phyloP scores from a whole-genome alignment of 805 yeast genomes.

The Ascoidea asiatica region DNA sequence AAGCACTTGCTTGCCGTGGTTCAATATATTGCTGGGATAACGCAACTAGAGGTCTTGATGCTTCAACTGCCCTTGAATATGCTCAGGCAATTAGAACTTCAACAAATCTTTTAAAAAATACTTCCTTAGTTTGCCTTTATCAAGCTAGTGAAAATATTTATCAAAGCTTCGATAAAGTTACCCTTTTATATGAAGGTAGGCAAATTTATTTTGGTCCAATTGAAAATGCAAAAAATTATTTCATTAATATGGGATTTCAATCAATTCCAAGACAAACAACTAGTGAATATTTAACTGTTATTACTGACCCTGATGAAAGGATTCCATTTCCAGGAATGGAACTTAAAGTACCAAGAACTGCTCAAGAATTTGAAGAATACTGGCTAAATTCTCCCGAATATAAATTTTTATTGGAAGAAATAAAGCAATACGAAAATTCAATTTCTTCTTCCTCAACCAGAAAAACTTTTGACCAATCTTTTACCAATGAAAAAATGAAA shows the following conservation, averaged over 20 bases:
- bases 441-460: constrained; percentile 21
- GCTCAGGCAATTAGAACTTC: constrained; percentile 43
- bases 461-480: constrained; percentile 21
- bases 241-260: constrained; percentile 39
- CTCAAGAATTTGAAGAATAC: constrained; percentile 37
- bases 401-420: constrained; percentile 23
- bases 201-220: constrained; percentile 46
- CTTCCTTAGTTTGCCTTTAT: constrained; percentile 47
- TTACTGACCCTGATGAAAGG: constrained; percentile 46
- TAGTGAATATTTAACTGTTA: constrained; percentile 48
- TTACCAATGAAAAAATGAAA: constrained; percentile 24
- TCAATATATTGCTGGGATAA: constrained; percentile 55
- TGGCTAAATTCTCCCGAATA: constrained; percentile 34
- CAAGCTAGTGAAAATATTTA: constrained; percentile 49
- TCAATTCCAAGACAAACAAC: constrained; percentile 48
- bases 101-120: constrained; percentile 33
- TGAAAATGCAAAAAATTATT: constrained; percentile 32
- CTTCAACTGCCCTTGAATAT: constrained; percentile 63
- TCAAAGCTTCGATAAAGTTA: constrained; percentile 38
- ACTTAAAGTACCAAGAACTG: constrained; percentile 36
- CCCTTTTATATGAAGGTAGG: constrained; percentile 36
- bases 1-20: constrained; percentile 46
- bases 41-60: constrained; percentile 66
- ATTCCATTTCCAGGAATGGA: constrained; percentile 30
- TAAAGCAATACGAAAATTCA: constrained; percentile 25